Conservation (phyloP, 176 grass and related monocot genomes). For the Triticum monococcum region DNA sequence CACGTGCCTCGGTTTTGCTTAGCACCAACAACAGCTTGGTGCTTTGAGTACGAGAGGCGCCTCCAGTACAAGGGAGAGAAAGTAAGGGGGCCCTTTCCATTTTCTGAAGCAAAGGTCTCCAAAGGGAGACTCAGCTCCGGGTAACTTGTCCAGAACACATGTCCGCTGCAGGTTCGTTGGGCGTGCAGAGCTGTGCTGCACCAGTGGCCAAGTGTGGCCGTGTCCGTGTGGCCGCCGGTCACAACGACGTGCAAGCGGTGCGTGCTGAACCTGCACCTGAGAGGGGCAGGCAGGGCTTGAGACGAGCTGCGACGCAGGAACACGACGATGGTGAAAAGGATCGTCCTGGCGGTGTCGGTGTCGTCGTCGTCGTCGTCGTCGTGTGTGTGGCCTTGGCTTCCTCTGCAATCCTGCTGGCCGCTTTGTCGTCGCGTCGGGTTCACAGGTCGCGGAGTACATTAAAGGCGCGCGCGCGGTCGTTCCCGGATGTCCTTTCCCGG, state of each 20-base stretch:
- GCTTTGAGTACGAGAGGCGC: slow-evolving; percentile 24
- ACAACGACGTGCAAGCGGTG: not conserved
- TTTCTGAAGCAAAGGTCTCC: slow-evolving; percentile 38
- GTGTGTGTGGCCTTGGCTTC: not conserved
- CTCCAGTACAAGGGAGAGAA: no score
- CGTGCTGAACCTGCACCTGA: not conserved
- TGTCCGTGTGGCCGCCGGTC: not conserved
- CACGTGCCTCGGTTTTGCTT: slow-evolving; percentile 12
- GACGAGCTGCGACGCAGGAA: not conserved
- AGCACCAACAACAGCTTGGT: not conserved
- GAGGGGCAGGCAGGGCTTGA: no score
- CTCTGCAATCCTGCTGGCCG: no score
- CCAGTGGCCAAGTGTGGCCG: not conserved
- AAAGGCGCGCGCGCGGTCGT: not conserved
- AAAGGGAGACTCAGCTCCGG: not conserved
- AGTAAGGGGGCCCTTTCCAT: not conserved
- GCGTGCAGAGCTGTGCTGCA: not conserved
- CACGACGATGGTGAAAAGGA: not conserved
- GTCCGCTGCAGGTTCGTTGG: not conserved
- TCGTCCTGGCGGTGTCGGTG: no score
- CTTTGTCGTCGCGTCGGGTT: not conserved
- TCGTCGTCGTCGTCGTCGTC: no score
- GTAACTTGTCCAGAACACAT: not conserved
- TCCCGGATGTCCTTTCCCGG: no score
- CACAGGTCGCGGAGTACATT: not conserved